phyloP scores from a whole-genome alignment of 2,329 filamentous ascomycete genomes.

The Apiospora rasikravindrae region DNA sequence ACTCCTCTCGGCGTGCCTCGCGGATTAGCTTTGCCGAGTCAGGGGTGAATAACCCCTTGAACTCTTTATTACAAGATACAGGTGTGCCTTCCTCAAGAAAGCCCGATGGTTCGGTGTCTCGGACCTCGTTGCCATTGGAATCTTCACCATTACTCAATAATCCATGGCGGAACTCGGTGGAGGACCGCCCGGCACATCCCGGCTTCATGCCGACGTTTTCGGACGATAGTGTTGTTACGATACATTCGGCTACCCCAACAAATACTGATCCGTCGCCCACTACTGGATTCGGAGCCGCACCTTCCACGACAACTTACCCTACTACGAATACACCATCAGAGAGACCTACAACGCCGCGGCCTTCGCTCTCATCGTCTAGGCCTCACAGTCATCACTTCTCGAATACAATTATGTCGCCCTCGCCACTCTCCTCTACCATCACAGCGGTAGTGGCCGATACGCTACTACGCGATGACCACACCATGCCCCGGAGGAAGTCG shows the following conservation, averaged over 20 bases:
- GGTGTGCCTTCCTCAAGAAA: slow-evolving; percentile 44
- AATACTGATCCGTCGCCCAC: slow-evolving; percentile 36
- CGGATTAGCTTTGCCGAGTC: slow-evolving; percentile 50
- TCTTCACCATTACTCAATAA: slow-evolving; percentile 48
- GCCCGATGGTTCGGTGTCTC: slow-evolving; percentile 38
- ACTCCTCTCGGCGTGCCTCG: slow-evolving; percentile 53
- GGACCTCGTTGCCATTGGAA: slow-evolving; percentile 38
- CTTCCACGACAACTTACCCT: slow-evolving; percentile 29
- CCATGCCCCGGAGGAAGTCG: slow-evolving; percentile 48
- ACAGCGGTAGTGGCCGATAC: slow-evolving; percentile 63
- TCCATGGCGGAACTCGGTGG: slow-evolving; percentile 48
- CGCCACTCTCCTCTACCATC: slow-evolving; percentile 64
- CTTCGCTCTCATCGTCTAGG: slow-evolving; percentile 38
- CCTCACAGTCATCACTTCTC: slow-evolving; percentile 47
- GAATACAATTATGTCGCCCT: slow-evolving; percentile 62
- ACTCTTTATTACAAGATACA: slow-evolving; percentile 40
- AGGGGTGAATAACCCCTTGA: slow-evolving; percentile 40
- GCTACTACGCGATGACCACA: slow-evolving; percentile 51
- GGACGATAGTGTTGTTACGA: slow-evolving; percentile 39
- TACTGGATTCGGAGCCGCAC: slow-evolving; percentile 26
- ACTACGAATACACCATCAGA: slow-evolving; percentile 33
- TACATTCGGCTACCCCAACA: slow-evolving; percentile 35
- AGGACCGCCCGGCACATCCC: slow-evolving; percentile 36
- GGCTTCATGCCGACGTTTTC: slow-evolving; percentile 41
- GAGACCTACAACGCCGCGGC: slow-evolving; percentile 38